Conservation (phyloP, 768 basidiomycete species). For the Boletus tylopilopsis region DNA sequence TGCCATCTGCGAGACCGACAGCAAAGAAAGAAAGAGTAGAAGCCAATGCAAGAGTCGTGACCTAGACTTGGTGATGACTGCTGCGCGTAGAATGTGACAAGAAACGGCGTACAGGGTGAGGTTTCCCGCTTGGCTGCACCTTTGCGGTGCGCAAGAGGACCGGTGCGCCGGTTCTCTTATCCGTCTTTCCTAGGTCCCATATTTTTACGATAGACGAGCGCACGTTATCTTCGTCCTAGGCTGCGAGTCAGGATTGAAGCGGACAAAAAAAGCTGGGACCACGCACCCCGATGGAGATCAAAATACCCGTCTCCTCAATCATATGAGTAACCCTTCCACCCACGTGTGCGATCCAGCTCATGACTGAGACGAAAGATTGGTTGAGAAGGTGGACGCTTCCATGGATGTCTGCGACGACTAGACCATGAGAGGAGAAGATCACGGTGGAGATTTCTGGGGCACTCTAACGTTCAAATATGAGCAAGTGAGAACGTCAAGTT, state of each 20-base stretch:
- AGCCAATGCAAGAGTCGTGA: constrained; percentile 79
- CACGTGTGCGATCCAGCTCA: constrained; percentile 78
- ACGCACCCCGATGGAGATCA: constrained; percentile 88
- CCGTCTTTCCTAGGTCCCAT: constrained; percentile 77
- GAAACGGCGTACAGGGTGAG: constrained; percentile 60
- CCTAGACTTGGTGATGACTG: constrained; percentile 34
- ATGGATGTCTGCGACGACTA: constrained; percentile 82
- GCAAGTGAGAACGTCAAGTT: neutral
- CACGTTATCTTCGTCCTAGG: constrained; percentile 70
- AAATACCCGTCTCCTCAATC: constrained; percentile 72
- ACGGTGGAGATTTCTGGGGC: constrained; percentile 74
- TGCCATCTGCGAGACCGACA: constrained; percentile 92
- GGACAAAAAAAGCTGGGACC: neutral
- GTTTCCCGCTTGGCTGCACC: constrained; percentile 69
- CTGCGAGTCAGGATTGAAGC: constrained; percentile 10
- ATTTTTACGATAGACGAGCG: constrained; percentile 75
- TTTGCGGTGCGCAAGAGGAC: constrained; percentile 70
- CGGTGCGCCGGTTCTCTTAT: constrained; percentile 62
- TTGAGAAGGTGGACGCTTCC: constrained; percentile 78
- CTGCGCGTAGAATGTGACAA: neutral
- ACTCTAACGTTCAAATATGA: constrained; percentile 34
- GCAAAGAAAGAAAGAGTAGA: constrained; percentile 78
- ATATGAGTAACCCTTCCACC: constrained; percentile 84
- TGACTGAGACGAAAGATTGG: constrained; percentile 63
- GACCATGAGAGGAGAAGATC: constrained; percentile 56